Base-by-base conservation (phyloP, 2,329 filamentous ascomycete species). In the Trichophyton mentagrophytes region DNA sequence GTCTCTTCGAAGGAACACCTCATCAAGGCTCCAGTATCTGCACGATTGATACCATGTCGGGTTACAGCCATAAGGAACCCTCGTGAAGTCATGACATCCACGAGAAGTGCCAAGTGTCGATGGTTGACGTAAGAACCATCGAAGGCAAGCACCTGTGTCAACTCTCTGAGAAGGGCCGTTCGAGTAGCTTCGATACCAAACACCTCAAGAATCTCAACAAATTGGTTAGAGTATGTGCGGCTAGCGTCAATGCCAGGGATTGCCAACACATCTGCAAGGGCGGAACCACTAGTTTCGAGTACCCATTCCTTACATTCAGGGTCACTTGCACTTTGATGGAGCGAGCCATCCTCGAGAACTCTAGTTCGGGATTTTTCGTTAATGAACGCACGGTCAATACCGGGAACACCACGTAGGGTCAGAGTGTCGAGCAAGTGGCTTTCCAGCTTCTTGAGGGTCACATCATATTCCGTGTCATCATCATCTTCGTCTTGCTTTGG, bases 121-220 rank as follows among this genome's bases (percentile, higher is more conserved):
- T 97, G 90, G 74, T 99, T 99, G 82, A 99, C 93, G 73, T 99
- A 99, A 13, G 93, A 97, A 82, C 95, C 95, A 72, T 97, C 93
- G 72, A 99, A 99, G 27, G 93, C 91, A 78, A 99, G 77, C 71
- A 99, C 93, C 69, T 90, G 86, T 33, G 88, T 90, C 79, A 99
- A 76, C 72, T 99, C 95, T 64, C 87, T 86, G 67, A 96, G 85
- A 61, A 99, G 80, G 60, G 91, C 88, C 56, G 88, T 85, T 69
- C 93, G 87, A 63, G 90, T 90, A 66, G 90, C 95, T 72, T 99
- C 93, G 65, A 99, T 99, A 71, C 93, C 93, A 65, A 99, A 93
- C 8, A 96, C 90, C 66, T 92, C 88, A 51, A 96, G 87, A 67
- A 96, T 85, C 75, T 99, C 92, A 73, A 92, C 90, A 72, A 99